Base-by-base conservation (phyloP, 2,329 filamentous ascomycete species). In the Coleophoma eucalyptorum region DNA sequence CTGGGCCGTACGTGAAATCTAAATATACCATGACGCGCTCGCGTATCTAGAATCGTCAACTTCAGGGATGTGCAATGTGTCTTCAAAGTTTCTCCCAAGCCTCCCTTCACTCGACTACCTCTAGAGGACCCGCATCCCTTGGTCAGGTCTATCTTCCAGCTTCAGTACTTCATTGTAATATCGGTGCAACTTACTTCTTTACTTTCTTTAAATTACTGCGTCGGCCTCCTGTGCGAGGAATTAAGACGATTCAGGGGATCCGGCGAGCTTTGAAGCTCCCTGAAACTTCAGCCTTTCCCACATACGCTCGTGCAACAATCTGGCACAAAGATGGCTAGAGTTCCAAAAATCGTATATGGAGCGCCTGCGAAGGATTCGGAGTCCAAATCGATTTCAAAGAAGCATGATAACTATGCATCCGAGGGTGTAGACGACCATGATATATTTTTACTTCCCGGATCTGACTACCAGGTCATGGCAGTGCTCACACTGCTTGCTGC, bases 401-500 rank as follows among this genome's bases (percentile, higher is more conserved):
- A 62, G 37, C 41, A 48, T 11, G 67, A 73, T 46, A 83, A 86
- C 63, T 92, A 90, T 73, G 80, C 84, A 50, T 91, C 88, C 2
- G 83, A 90, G 46, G 89, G 88, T 46, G 88, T 97, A 49, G 79
- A 82, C 58, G 89, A 99, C 74, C 86, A 97, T 73, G 91, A 97
- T 76, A 84, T 97, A 65, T 91, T 97, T 72, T 81, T 89, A 48
- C 83, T 99, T 19, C 90, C 92, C 34, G 72, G 80, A 51, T 86
- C 84, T 20, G 94, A 97, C 73, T 97, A 94, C 74, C 82, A 89
- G 71, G 71, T 90, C 55, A 78, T 95, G 68, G 73, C 83, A 18
- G 72, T 79, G 46, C 71, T 97, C 59, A 96, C 90, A 47, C 59
- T 91, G 16, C 62, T 97, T 56, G 89, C 89, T 46, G 79, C 87